Evolutionary conservation across 2,329 filamentous ascomycete genomes (phyloP), one percentile per base, ranked within the genome.

Genomic region (Daldinia eschscholtzii): DNA sequence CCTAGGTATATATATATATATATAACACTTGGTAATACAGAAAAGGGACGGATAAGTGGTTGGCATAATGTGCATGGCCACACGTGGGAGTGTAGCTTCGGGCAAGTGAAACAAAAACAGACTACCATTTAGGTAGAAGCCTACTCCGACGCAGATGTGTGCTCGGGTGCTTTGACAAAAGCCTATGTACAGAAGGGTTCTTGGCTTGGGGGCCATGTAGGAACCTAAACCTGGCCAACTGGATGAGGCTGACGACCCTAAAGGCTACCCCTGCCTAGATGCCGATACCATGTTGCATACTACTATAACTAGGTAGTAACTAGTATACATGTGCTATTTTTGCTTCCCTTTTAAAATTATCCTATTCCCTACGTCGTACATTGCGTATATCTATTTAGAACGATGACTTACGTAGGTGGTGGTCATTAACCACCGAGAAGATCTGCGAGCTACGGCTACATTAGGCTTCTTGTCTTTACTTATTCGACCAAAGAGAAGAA

Each of bases 181-280:
- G 30, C 33, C 46, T 61, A 56, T 55, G 52, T 57, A 61, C 56
- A 58, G 46, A 66, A 64, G 37, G 52, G 52, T 55, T 64, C 44
- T 56, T 42, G 23, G 59, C 37, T 64, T 69, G 60, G 62, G 66
- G 65, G 65, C 65, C 63, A 41, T 52, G 46, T 52, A 61, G 65
- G 63, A 69, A 33, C 50, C 30, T 23, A 30, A 70, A 65, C 68
- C 62, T 71, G 57, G 46, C 57, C 61, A 48, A 48, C 46, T 56
- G 41, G 48, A 63, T 71, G 69, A 69, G 69, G 69, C 69, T 71
- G 69, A 71, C 53, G 69, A 65, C 30, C 65, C 68, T 61, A 20
- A 60, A 65, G 33, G 37, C 6, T 39, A 63, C 61, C 68, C 68
- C 61, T 67, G 64, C 50, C 26, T 48, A 28, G 6, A 28, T 30